Conservation (phyloP, 2,329 filamentous ascomycete species). For the Clonostachys rosea region DNA sequence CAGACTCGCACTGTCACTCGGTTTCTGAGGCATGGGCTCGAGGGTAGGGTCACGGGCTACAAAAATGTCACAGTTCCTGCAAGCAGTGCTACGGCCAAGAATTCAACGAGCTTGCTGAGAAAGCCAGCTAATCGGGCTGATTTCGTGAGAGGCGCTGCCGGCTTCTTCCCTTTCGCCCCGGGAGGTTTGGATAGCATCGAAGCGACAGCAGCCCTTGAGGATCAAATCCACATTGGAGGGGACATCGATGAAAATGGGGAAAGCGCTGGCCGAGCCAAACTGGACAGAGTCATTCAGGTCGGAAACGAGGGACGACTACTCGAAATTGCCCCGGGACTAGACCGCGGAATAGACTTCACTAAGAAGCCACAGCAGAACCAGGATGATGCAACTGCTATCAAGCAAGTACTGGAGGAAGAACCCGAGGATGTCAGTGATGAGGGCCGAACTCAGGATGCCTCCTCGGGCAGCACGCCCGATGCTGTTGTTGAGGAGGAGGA, state of each 20-base stretch:
- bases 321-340: conserved; percentile 76
- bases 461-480: conserved; percentile 11
- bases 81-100: conserved; percentile 86
- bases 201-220: conserved; percentile 78
- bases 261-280: conserved; percentile 31
- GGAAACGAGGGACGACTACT: conserved; percentile 73
- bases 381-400: conserved; percentile 64
- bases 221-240: conserved; percentile 59
- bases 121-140: conserved; percentile 85
- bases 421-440: conserved; percentile 32
- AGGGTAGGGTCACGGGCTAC: conserved; percentile 90
- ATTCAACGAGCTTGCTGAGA: conserved; percentile 82
- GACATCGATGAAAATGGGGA: conserved; percentile 28
- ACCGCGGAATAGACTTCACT: conserved; percentile 69
- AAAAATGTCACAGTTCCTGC: conserved; percentile 90
- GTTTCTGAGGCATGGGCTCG: conserved; percentile 85
- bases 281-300: conserved; percentile 86
- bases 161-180: conserved; percentile 91
- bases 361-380: conserved; percentile 53
- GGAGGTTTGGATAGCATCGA: conserved; percentile 86
- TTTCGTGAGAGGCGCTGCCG: conserved; percentile 87
- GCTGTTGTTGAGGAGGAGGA: conserved; percentile 29
- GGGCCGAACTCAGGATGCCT: conserved; percentile 19
- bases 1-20: conserved; percentile 93
- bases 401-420: conserved; percentile 53